Base-by-base conservation (phyloP, 371 early-diverging fungal species). In the Smittium culicis region DNA sequence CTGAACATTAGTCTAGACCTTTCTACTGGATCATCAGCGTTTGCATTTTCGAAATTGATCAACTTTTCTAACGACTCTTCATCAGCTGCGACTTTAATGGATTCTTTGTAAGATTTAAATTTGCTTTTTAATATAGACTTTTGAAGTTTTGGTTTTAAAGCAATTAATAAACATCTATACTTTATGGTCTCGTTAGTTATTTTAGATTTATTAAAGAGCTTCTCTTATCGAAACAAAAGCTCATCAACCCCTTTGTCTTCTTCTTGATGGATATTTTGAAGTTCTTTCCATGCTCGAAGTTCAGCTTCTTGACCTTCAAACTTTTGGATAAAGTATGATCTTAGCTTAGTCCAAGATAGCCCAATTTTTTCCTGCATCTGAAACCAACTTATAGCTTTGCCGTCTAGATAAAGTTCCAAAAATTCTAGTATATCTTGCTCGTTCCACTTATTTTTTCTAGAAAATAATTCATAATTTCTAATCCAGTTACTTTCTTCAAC, bases 401-500 rank as follows among this genome's bases (percentile, higher is more conserved):
- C 31, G 31, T 32, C 63, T 2, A 63, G 35, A 33, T 63, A 63
- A 33, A 63, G n/a, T 33, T 63, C 63, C n/a, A 63, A 34, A 5
- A 30, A 63, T 31, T 63, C 63, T 33, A 63, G 2, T n/a, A 32
- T 63, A 24, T 63, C 63, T 33, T 30, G 5, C 14, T 63, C 11
- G 5, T n/a, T 33, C 63, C 63, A 63, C 11, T 5, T 33, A 30
- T n/a, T 32, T 30, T 32, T 63, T 24, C 33, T n/a, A 34, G 25
- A 20, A 63, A 2, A 63, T 3, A 63, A 33, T 14, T 63, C 63
- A n/a, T 30, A 63, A 11, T 35, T 63, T 35, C 32, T 63, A 32
- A 63, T 32, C 63, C 63, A 33, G 2, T 24, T n/a, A 30, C 24
- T 14, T 30, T 20, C n/a, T n/a, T n/a, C n/a, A n/a, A n/a, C n/a